phyloP scores from a whole-genome alignment of 257 asterid species.

The Scutellaria baicalensis region DNA sequence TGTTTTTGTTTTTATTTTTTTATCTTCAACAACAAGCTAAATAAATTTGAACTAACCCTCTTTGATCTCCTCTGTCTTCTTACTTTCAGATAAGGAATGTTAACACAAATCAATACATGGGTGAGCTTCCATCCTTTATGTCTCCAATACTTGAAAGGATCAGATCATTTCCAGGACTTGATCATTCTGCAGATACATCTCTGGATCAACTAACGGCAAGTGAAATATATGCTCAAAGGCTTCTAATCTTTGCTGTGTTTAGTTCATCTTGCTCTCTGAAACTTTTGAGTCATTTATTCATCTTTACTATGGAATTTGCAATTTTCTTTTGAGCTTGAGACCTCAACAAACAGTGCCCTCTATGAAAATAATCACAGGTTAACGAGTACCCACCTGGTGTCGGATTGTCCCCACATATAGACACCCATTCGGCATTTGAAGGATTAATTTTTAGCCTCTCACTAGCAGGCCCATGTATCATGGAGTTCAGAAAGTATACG shows the following conservation, averaged over 20 bases:
- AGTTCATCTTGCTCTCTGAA: not conserved
- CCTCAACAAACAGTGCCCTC: not conserved
- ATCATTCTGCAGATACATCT: conserved; percentile 26
- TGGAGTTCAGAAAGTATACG: conserved; percentile 89
- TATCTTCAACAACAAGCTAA: not conserved
- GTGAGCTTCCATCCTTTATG: conserved; percentile 77
- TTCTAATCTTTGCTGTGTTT: not conserved
- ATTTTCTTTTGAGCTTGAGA: not conserved
- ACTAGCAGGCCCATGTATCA: conserved; percentile 87
- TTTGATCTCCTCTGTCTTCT: not conserved
- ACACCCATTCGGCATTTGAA: conserved; percentile 96
- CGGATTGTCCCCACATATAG: conserved; percentile 94
- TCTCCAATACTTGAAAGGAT: conserved; percentile 55
- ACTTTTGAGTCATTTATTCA: not conserved
- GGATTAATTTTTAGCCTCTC: conserved; percentile 89
- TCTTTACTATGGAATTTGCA: not conserved
- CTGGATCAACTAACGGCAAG: conserved; percentile 87
- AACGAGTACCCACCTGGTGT: conserved; percentile 93
- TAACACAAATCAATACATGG: conserved; percentile 64
- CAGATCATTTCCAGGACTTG: conserved; percentile 39
- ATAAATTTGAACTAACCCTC: not conserved
- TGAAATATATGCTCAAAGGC: conserved; percentile 6
- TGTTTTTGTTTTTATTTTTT: not conserved
- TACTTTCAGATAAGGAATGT: conserved; percentile 77
- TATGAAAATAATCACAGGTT: conserved; percentile 46